Conservation (phyloP, 805 yeast genomes). For the Pichia sporocuriosa region DNA sequence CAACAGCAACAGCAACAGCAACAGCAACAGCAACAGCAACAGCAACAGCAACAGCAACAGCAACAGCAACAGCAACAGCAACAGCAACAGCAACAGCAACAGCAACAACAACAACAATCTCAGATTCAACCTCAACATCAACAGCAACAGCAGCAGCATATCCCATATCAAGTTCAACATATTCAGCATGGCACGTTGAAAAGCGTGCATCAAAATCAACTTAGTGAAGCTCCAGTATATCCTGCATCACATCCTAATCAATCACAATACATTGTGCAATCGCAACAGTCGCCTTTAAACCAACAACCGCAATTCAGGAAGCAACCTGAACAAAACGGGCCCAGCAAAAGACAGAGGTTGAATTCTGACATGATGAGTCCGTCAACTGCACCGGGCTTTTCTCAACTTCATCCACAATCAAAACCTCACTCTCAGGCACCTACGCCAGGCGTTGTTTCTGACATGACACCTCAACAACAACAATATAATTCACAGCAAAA, state of each 20-base stretch:
- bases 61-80: background rate
- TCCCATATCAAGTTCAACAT: background rate
- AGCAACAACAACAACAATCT: background rate
- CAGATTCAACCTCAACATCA: conserved; percentile 13
- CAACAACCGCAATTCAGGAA: too few relatives aligned
- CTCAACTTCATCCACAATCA: conserved; percentile 3
- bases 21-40: background rate
- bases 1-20: conserved; percentile 2
- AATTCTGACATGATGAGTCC: conserved; percentile 5
- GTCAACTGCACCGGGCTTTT: background rate
- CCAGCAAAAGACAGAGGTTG: conserved; percentile 5
- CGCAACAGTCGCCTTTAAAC: conserved; percentile 8
- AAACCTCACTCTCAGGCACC: conserved; percentile 7
- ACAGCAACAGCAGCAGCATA: conserved; percentile 16
- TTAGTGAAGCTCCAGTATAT: background rate
- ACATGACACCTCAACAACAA: background rate
- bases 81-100: conserved; percentile 6
- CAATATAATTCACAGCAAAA: background rate
- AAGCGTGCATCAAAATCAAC: conserved; percentile 14
- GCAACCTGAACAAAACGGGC: too few relatives aligned
- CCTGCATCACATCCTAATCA: background rate
- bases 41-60: background rate
- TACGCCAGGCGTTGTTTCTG: background rate
- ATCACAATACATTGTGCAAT: conserved; percentile 10
- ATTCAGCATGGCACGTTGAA: background rate